Evolutionary conservation across 768 basidiomycete species (phyloP), one percentile per base, ranked within the genome.

Genomic region (Boletus pseudopeckii): DNA sequence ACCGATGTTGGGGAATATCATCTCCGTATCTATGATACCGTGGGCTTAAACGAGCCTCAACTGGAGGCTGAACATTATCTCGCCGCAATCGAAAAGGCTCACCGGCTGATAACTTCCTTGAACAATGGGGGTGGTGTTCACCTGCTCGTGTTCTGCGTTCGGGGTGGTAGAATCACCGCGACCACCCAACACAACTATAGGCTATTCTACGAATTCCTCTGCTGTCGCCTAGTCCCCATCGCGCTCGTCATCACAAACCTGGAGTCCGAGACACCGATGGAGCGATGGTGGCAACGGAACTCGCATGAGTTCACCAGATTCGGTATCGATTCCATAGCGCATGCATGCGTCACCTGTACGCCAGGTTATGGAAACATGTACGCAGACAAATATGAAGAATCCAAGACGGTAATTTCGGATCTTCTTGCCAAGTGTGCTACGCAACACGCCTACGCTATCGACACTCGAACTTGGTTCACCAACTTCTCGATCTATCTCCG

Each of bases 161-260:
- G 70, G 9, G 70, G 66, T 7, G 72, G 74, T 7, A 65, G 73
- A 50, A 67, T 76, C 59, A 71, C 64, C 33, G 69, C 70, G 22
- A 61, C 69, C 2, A 58, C 66, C 32, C 61, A 67, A 20, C 64
- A 72, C 36, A 75, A 75, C 56, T 77, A 75, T 61, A 55, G 57
- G 26, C 49, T 74, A 0, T 75, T 75, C 59, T 57, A 66, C 42
- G 68, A 77, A 33, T 68, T 75, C 38, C 67, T 78, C 38, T 77
- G 77, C 48, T 60, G 61, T 32, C 55, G 64, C 20, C 41, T 62
- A 36, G 76, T 78, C 20, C 75, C 76, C 3, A 66, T 72, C 38
- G 65, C 74, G 4, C 53, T 78, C 15, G 72, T 72, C 28, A 63
- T 77, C 36, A 77, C 74, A 4, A 71, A 76, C 46, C 53, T 77